phyloP scores from a whole-genome alignment of 495 filamentous ascomycete species.

The Talaromyces adpressus region DNA sequence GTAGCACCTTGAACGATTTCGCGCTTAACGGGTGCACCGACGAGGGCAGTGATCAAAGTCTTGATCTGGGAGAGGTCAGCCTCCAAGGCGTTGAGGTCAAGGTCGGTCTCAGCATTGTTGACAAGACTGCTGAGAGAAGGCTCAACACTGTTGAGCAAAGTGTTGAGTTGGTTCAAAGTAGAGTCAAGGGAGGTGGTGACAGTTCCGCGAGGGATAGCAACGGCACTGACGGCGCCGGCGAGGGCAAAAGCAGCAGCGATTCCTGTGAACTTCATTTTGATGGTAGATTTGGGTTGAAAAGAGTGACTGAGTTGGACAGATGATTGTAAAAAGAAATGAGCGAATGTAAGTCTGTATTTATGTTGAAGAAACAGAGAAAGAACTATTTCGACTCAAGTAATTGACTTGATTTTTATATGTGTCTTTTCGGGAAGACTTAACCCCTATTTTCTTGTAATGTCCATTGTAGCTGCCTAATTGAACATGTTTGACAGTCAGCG shows the following conservation, averaged over 20 bases:
- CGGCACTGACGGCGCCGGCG: conserved; percentile 18
- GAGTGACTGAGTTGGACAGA: conserved; percentile 16
- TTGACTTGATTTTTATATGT: neutral
- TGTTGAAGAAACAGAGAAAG: neutral
- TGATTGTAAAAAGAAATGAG: neutral
- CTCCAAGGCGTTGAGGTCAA: conserved; percentile 1
- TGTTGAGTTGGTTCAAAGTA: neutral
- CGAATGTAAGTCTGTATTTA: conserved; percentile 18
- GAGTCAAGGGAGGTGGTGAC: conserved; percentile 7
- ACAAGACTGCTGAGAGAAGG: neutral
- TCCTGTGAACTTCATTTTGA: conserved; percentile 37
- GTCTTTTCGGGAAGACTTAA: neutral
- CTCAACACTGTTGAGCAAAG: neutral
- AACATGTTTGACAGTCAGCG: neutral
- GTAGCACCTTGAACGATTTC: conserved; percentile 4
- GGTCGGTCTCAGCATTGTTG: neutral
- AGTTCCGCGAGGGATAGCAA: conserved; percentile 15
- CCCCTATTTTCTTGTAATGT: neutral
- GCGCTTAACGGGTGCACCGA: conserved; percentile 8
- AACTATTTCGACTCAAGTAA: neutral
- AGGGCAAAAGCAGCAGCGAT: conserved; percentile 19
- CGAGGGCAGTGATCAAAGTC: neutral
- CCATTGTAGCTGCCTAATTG: neutral
- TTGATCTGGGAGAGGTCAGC: neutral
- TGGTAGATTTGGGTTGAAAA: conserved; percentile 10